A percentile compares a stretch with the other conserved stretches of the same genome.
These are phyloP conservation scores for Sphagnum tenellum DNA, from an alignment of 225 moss, liverwort and hornwort species.

Conservation along the genomic window DNA sequence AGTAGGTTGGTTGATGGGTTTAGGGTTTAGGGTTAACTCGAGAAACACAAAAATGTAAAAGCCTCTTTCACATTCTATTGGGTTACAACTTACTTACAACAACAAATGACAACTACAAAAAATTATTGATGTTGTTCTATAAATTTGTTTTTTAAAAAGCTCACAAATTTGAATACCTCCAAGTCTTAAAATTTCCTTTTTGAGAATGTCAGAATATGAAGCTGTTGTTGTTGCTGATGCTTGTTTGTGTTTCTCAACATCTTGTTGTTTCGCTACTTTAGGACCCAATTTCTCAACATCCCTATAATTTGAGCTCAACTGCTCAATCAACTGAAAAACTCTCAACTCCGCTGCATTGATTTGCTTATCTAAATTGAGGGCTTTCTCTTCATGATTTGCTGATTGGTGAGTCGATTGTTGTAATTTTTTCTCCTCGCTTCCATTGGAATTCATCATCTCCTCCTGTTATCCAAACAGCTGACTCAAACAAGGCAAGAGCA, in stretches of 20 bases:
- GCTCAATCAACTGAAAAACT: slow-evolving; percentile 4
- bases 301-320: slow-evolving; percentile 12
- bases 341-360: slow-evolving; percentile 9
- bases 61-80: too few species aligned
- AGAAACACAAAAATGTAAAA: background rate
- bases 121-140: too few species aligned
- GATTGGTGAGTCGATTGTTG: background rate
- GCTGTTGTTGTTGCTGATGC: background rate
- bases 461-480: too few species aligned
- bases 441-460: too few species aligned
- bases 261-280: background rate
- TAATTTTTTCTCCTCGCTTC: slow-evolving; percentile 1
- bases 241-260: background rate
- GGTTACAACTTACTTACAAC: too few species aligned
- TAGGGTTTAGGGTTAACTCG: background rate
- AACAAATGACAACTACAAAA: too few species aligned
- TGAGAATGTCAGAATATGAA: slow-evolving; percentile 14
- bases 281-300: too few species aligned
- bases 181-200: slow-evolving; percentile 24
- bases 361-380: slow-evolving; percentile 5
- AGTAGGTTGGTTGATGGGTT: background rate
- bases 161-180: slow-evolving; percentile 21
- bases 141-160: too few species aligned
- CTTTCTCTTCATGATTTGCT: background rate
- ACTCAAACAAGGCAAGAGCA: too few species aligned